Evolutionary conservation across 441 rosid genomes (phyloP).

Genomic region (Melianthus villosus): DNA sequence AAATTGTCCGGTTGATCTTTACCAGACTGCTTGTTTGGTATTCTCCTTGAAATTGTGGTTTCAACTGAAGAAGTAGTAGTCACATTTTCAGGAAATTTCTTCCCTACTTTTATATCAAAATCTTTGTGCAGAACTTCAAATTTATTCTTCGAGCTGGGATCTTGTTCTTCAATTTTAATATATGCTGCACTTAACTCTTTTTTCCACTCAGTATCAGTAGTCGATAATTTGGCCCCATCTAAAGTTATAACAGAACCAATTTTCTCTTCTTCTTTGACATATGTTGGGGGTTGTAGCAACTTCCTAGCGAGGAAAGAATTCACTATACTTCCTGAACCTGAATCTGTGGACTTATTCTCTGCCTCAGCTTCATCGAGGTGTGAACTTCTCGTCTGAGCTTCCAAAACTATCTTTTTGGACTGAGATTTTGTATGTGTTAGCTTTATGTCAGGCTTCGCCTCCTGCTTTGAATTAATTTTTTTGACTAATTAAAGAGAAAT

Average conservation of each 20-base stretch:
- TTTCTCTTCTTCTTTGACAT: slow-evolving; percentile 5
- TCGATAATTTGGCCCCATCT: slow-evolving; percentile 7
- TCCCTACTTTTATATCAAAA: slow-evolving; percentile 8
- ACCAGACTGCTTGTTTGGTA: slow-evolving; percentile 12
- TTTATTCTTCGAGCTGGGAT: slow-evolving; percentile 12
- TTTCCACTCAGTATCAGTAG: slow-evolving; percentile 4
- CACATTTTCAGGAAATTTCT: slow-evolving; percentile 16
- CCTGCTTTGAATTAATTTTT: slow-evolving; percentile 23
- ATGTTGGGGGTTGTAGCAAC: slow-evolving; percentile 2
- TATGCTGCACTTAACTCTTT: slow-evolving; percentile 6
- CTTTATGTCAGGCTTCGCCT: slow-evolving; percentile 17
- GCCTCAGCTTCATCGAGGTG: slow-evolving; percentile 7
- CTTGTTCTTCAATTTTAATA: slow-evolving; percentile 6
- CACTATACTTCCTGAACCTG: slow-evolving; percentile 4
- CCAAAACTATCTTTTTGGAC: slow-evolving; percentile 14
- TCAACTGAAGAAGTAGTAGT: slow-evolving; percentile 13
- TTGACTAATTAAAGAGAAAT: not conserved
- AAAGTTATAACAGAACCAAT: slow-evolving; percentile 8
- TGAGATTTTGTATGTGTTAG: slow-evolving; percentile 18
- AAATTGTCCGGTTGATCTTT: slow-evolving; percentile 13
- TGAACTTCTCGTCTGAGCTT: slow-evolving; percentile 11
- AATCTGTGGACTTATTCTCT: slow-evolving; percentile 6
- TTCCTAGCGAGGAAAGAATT: slow-evolving; percentile 6
- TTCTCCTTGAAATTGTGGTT: slow-evolving; percentile 23
- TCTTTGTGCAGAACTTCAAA: slow-evolving; percentile 11